A percentile compares a stretch with the other conserved stretches of the same genome.
Conservation (phyloP, 208 protist species). For the Trypanosoma theileri region DNA sequence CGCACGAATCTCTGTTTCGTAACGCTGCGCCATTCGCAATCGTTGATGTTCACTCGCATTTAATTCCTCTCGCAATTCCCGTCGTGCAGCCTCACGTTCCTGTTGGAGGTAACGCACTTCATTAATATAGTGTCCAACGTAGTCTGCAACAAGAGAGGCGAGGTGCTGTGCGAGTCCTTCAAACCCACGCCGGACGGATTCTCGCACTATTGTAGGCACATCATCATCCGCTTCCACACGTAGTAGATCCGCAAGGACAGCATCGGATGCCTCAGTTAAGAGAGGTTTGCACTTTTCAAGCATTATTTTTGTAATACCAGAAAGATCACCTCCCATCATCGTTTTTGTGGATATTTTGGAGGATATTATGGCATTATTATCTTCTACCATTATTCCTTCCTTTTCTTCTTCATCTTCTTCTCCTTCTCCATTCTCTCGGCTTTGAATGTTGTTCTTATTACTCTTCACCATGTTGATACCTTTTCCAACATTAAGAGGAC, state of each 20-base stretch:
- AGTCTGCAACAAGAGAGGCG: constrained; percentile 1
- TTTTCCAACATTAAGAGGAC: neutral
- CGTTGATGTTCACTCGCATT: constrained; percentile 12
- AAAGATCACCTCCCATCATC: neutral
- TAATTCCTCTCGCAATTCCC: constrained; percentile 16
- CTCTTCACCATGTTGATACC: neutral
- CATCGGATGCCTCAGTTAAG: constrained; percentile 13
- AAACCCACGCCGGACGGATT: constrained; percentile 25
- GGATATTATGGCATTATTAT: neutral
- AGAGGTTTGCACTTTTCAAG: constrained; percentile 16
- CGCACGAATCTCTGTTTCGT: constrained; percentile 27
- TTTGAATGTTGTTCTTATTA: neutral
- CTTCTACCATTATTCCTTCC: neutral
- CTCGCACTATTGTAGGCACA: constrained; percentile 21
- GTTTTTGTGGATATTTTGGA: neutral
- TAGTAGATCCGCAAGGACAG: constrained; percentile 27
- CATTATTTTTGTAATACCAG: constrained; percentile 11
- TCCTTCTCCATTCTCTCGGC: neutral
- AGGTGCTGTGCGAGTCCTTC: constrained; percentile 14
- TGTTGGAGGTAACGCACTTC: constrained; percentile 12
- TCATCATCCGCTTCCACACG: constrained; percentile 33
- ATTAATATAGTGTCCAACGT: constrained; percentile 10
- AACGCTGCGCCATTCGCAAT: constrained; percentile 8
- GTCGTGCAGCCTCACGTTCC: constrained; percentile 18
- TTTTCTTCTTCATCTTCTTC: neutral